Evolutionary conservation across 2,329 filamentous ascomycete genomes (phyloP).

Genomic region (Lasiodiplodia theobromae): DNA sequence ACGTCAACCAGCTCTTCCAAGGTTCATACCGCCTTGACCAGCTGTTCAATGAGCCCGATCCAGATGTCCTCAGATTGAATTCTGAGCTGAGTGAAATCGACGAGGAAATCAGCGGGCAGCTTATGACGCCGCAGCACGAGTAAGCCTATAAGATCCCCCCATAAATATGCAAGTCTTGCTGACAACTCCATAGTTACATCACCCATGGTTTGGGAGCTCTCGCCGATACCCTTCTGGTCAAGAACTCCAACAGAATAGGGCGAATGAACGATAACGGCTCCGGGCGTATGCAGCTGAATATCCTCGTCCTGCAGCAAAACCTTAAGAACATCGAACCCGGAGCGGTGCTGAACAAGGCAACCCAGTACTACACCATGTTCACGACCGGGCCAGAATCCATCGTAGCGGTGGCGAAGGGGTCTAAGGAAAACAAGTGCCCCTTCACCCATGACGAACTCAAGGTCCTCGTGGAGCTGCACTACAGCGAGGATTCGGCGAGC

Average conservation of each 20-base stretch:
- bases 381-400: slow-evolving; percentile 70
- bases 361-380: slow-evolving; percentile 74
- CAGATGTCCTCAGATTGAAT: slow-evolving; percentile 83
- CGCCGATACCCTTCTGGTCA: slow-evolving; percentile 36
- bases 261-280: slow-evolving; percentile 75
- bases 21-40: slow-evolving; percentile 66
- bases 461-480: slow-evolving; percentile 51
- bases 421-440: slow-evolving; percentile 39
- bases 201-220: slow-evolving; percentile 30
- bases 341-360: slow-evolving; percentile 68
- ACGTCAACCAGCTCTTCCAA: slow-evolving; percentile 66
- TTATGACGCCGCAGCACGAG: slow-evolving; percentile 70
- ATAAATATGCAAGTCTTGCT: background rate
- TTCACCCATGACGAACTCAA: slow-evolving; percentile 51
- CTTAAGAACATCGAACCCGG: slow-evolving; percentile 87
- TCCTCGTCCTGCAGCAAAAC: slow-evolving; percentile 94
- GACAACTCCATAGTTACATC: slow-evolving; percentile 49
- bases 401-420: slow-evolving; percentile 65
- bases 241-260: slow-evolving; percentile 32
- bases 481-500: slow-evolving; percentile 62
- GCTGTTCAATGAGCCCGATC: slow-evolving; percentile 78
- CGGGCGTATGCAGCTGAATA: slow-evolving; percentile 89
- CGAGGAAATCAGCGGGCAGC: slow-evolving; percentile 76
- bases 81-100: slow-evolving; percentile 86
- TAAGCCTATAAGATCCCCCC: slow-evolving; percentile 5